These are phyloP conservation scores for Pistacia atlantica DNA, from an alignment of 345 rosid genomes.

Conservation along the genomic window DNA sequence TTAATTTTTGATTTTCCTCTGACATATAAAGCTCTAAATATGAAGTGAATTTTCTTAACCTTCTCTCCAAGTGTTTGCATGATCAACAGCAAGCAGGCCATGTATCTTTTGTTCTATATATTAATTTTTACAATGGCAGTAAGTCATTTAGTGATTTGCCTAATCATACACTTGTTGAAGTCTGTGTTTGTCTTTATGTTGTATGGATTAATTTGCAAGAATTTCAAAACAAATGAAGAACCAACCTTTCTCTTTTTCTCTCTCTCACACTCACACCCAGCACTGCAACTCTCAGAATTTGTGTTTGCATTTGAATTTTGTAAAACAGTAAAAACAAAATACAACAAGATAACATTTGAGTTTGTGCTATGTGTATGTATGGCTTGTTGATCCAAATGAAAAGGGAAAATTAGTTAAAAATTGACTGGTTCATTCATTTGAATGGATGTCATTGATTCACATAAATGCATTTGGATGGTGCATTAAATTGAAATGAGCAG, in stretches of 20 bases:
- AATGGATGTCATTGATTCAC: no score
- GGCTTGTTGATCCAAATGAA: no score
- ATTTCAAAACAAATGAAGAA: neutral
- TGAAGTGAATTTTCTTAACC: neutral
- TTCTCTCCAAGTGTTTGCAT: neutral
- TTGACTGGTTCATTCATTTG: no score
- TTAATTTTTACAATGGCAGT: neutral
- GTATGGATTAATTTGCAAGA: neutral
- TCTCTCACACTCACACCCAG: neutral
- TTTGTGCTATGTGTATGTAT: no score
- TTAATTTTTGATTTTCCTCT: neutral
- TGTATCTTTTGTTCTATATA: neutral
- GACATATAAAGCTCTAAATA: neutral
- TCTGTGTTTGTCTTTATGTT: neutral
- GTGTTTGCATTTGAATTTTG: neutral
- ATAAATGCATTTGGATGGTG: no score
- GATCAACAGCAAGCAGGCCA: neutral
- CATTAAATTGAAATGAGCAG: no score
- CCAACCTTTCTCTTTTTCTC: neutral
- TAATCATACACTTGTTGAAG: neutral
- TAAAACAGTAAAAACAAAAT: neutral
- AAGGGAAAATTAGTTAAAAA: no score
- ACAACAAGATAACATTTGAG: no score
- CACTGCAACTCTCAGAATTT: neutral
- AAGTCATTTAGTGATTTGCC: neutral